A percentile compares a stretch with the other conserved stretches of the same genome.
These are phyloP conservation scores for Termitomyces sp. DNA, from an alignment of 768 basidiomycete genomes.

Conservation along the genomic window DNA sequence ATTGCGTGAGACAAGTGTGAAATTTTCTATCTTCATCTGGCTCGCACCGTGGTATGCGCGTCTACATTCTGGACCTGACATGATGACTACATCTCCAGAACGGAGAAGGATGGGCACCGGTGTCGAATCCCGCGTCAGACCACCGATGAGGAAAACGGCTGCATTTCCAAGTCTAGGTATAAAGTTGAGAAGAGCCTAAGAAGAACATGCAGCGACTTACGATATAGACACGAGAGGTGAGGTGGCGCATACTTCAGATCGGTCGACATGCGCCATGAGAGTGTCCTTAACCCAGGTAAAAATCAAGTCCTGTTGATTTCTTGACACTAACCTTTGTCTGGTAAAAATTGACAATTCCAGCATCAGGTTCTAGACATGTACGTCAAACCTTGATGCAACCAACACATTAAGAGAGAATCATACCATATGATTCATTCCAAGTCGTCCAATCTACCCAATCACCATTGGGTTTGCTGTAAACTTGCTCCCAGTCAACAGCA, in stretches of 20 bases:
- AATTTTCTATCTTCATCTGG: neutral
- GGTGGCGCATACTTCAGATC: slow-evolving; percentile 89
- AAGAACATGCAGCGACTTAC: slow-evolving; percentile 40
- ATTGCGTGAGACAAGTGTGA: neutral
- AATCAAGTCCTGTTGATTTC: neutral
- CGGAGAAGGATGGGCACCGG: slow-evolving; percentile 84
- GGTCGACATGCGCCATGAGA: slow-evolving; percentile 97
- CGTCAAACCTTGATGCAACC: neutral
- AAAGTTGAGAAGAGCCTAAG: neutral
- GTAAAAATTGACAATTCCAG: slow-evolving; percentile 96
- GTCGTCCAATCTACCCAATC: slow-evolving; percentile 69
- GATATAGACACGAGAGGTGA: slow-evolving; percentile 93
- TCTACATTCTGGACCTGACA: slow-evolving; percentile 85
- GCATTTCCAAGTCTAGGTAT: slow-evolving; percentile 76
- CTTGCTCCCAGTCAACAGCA: slow-evolving; percentile 64
- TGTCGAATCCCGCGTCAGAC: slow-evolving; percentile 67
- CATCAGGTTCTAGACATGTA: slow-evolving; percentile 72
- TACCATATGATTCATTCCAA: slow-evolving; percentile 83
- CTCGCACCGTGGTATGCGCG: slow-evolving; percentile 89
- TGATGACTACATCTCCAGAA: slow-evolving; percentile 89
- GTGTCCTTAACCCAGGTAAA: slow-evolving; percentile 55
- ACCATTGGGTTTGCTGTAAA: slow-evolving; percentile 42
- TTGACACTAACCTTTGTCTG: slow-evolving; percentile 54
- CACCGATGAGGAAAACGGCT: slow-evolving; percentile 87
- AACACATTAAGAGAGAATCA: neutral